These are phyloP conservation scores for Pholiota conissans DNA, from an alignment of 768 basidiomycete species.

Conservation along the genomic window DNA sequence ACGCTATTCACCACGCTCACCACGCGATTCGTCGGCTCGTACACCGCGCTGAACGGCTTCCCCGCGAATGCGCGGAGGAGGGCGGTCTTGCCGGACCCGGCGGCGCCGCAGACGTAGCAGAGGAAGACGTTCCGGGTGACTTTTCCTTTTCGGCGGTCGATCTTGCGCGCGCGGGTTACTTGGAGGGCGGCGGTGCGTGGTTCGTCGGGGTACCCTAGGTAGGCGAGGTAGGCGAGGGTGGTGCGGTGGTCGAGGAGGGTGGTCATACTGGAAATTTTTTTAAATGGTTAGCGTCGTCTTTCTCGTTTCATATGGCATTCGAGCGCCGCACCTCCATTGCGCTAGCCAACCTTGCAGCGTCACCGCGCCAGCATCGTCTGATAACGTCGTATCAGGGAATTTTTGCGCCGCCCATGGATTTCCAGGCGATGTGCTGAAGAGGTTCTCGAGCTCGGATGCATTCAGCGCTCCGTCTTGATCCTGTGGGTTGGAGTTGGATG, in stretches of 20 bases:
- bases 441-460: constrained; percentile 74
- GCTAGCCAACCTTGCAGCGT: constrained; percentile 98
- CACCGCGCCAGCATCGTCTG: constrained; percentile 84
- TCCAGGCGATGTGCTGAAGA: constrained; percentile 94
- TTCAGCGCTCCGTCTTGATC: constrained; percentile 96
- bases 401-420: constrained; percentile 95
- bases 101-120: constrained; percentile 92
- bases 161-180: constrained; percentile 80
- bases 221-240: constrained; percentile 92
- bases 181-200: constrained; percentile 82
- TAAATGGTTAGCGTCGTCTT: too few species aligned
- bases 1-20: constrained; percentile 94
- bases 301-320: too few species aligned
- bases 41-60: constrained; percentile 70
- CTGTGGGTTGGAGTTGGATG: constrained; percentile 35
- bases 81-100: constrained; percentile 93
- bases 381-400: constrained; percentile 88
- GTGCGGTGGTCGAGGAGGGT: constrained; percentile 92
- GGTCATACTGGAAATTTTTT: constrained; percentile 71
- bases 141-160: constrained; percentile 85
- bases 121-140: constrained; percentile 90
- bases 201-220: constrained; percentile 85
- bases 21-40: constrained; percentile 89
- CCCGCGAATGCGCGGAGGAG: constrained; percentile 83
- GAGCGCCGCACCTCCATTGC: constrained; percentile 90